A percentile compares a stretch with the other conserved stretches of the same genome.
Conservation (phyloP, 768 basidiomycete species). For the Boletus eberwhitei region DNA sequence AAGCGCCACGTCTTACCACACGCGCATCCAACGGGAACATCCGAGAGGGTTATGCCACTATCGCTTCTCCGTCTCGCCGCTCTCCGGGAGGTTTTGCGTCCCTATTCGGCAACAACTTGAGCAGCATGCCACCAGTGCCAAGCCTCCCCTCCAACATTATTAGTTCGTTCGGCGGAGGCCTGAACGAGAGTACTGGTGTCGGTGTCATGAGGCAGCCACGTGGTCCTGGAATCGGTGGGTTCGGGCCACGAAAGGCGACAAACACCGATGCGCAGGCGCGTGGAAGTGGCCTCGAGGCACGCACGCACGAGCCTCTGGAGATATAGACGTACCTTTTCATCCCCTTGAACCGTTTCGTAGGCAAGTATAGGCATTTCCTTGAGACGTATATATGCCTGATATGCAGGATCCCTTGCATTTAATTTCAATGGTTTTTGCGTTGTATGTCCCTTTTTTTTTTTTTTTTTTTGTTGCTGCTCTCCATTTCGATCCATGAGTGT, state of each 20-base stretch:
- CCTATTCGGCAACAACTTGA: constrained; percentile 53
- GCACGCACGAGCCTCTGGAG: constrained; percentile 84
- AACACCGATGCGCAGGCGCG: constrained; percentile 42
- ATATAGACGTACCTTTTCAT: constrained; percentile 43
- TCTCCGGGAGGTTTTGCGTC: constrained; percentile 67
- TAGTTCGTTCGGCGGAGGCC: constrained; percentile 42
- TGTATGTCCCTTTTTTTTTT: not conserved
- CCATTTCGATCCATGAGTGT: constrained; percentile 13
- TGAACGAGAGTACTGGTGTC: constrained; percentile 33
- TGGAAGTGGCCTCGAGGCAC: constrained; percentile 71
- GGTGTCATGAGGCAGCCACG: constrained; percentile 83
- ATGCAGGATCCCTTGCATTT: constrained; percentile 23
- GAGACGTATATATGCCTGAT: constrained; percentile 26
- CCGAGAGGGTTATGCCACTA: constrained; percentile 81
- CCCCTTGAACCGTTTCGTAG: constrained; percentile 7
- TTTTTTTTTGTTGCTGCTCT: constrained; percentile 10
- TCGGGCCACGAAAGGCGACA: constrained; percentile 51
- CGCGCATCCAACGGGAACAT: constrained; percentile 89
- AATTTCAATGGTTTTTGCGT: constrained; percentile 16
- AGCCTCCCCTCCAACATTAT: constrained; percentile 60
- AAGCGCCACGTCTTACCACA: constrained; percentile 73
- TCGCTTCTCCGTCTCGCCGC: constrained; percentile 78
- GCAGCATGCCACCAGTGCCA: constrained; percentile 73
- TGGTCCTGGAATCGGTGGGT: constrained; percentile 77
- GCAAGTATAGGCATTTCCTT: constrained; percentile 17